Evolutionary conservation across 2,329 filamentous ascomycete genomes (phyloP).

Genomic region (Cadophora sp.): DNA sequence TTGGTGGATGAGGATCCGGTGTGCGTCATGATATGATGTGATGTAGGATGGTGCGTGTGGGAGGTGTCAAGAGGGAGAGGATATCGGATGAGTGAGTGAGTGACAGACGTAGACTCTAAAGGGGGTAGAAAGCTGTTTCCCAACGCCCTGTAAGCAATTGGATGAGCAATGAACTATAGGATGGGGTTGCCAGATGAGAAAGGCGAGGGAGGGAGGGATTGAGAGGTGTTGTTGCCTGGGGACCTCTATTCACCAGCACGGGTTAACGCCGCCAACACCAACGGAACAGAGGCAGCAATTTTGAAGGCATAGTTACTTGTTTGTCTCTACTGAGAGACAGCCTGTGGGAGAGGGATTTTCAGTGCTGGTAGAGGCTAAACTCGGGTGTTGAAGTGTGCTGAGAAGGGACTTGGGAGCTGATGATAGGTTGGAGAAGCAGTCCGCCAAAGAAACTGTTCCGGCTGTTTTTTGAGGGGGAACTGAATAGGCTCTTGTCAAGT

Average conservation of each 20-base stretch:
- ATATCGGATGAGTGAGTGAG: neutral
- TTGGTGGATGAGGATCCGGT: constrained; percentile 24
- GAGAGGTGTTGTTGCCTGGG: constrained; percentile 3
- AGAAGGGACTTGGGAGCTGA: neutral
- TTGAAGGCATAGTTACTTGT: constrained; percentile 9
- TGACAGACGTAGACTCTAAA: neutral
- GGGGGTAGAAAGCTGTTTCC: neutral
- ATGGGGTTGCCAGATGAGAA: neutral
- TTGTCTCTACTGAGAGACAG: neutral
- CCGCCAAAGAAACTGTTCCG: neutral
- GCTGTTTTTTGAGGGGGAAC: neutral
- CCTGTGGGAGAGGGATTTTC: no score
- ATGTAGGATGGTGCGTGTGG: neutral
- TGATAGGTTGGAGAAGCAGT: neutral
- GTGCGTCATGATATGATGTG: neutral
- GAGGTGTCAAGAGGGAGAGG: neutral
- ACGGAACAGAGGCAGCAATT: neutral
- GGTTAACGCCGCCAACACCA: constrained; percentile 1
- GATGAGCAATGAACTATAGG: neutral
- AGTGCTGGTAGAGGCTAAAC: neutral
- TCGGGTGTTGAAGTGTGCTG: neutral
- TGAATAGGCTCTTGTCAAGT: neutral
- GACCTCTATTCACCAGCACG: constrained; percentile 9
- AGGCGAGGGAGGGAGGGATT: neutral
- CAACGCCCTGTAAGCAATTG: neutral